phyloP scores from a whole-genome alignment of 441 rosid species.

The Brassica balearica region DNA sequence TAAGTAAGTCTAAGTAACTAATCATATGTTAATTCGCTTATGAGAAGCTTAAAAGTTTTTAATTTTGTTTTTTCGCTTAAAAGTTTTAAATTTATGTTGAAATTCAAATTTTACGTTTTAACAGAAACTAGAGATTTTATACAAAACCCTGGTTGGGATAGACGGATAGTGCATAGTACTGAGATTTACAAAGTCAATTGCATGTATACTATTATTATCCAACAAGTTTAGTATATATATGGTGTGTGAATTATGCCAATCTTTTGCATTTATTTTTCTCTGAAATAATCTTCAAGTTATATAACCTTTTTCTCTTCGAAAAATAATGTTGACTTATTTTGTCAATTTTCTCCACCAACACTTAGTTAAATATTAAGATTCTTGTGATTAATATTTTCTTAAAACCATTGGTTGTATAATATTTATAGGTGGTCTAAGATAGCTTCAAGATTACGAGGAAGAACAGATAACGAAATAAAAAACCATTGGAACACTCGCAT shows the following conservation, averaged over 20 bases:
- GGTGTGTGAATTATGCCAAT: background rate
- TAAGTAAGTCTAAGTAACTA: slow-evolving; percentile 40
- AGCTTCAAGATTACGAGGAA: slow-evolving; percentile 64
- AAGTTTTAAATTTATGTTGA: no score
- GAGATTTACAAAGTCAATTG: slow-evolving; percentile 12
- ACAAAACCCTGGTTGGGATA: background rate
- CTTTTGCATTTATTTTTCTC: slow-evolving; percentile 9
- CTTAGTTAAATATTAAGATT: background rate
- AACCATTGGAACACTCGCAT: slow-evolving; percentile 79
- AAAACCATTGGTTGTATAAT: background rate
- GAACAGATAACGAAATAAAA: slow-evolving; percentile 75
- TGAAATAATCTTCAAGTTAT: slow-evolving; percentile 22
- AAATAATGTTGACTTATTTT: slow-evolving; percentile 14
- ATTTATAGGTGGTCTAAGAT: slow-evolving; percentile 68
- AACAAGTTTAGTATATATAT: no score
- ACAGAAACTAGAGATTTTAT: background rate
- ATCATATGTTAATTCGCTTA: background rate
- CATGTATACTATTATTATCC: background rate
- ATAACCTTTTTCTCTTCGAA: slow-evolving; percentile 1
- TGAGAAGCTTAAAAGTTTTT: no score
- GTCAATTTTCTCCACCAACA: slow-evolving; percentile 26
- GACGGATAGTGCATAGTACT: background rate
- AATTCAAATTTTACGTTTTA: background rate
- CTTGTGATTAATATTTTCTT: background rate
- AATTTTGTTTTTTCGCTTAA: no score